A percentile compares a stretch with the other conserved stretches of the same genome.
These are phyloP conservation scores for Lentinula aciculospora DNA, from an alignment of 768 basidiomycete genomes.

Conservation along the genomic window DNA sequence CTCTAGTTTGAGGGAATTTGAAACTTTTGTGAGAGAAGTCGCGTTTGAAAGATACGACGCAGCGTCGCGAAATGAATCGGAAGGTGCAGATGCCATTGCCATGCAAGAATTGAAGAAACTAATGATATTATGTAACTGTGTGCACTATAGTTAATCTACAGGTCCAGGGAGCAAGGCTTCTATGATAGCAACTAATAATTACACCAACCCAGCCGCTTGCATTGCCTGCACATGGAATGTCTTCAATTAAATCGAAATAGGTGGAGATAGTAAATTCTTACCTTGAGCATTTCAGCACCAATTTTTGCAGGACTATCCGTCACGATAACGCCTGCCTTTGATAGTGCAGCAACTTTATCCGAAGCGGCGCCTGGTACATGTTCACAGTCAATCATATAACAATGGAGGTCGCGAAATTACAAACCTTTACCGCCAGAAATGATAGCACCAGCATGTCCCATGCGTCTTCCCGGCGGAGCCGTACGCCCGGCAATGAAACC, in stretches of 20 bases:
- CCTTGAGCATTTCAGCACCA: slow-evolving; percentile 85
- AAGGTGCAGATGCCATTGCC: slow-evolving; percentile 10
- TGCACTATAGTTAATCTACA: neutral
- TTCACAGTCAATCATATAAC: neutral
- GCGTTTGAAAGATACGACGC: slow-evolving; percentile 58
- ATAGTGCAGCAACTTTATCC: slow-evolving; percentile 90
- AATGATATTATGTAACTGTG: slow-evolving; percentile 2
- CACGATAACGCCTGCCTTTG: slow-evolving; percentile 89
- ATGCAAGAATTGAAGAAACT: neutral
- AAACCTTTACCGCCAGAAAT: slow-evolving; percentile 95
- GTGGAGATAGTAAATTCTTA: slow-evolving; percentile 18
- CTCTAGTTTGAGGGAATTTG: slow-evolving; percentile 69
- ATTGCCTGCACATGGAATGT: slow-evolving; percentile 49
- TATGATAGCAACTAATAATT: slow-evolving; percentile 22
- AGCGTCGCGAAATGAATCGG: slow-evolving; percentile 48
- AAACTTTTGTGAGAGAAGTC: slow-evolving; percentile 46
- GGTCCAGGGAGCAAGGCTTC: neutral
- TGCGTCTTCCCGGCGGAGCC: slow-evolving; percentile 94
- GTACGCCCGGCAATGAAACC: slow-evolving; percentile 98
- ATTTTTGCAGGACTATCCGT: slow-evolving; percentile 96
- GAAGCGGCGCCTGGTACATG: slow-evolving; percentile 59
- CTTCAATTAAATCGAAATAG: slow-evolving; percentile 1
- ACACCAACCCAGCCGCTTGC: slow-evolving; percentile 69
- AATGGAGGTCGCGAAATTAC: slow-evolving; percentile 9
- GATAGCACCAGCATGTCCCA: slow-evolving; percentile 98